Evolutionary conservation across 2,329 filamentous ascomycete genomes (phyloP).

Genomic region (Cytospora schulzeri): DNA sequence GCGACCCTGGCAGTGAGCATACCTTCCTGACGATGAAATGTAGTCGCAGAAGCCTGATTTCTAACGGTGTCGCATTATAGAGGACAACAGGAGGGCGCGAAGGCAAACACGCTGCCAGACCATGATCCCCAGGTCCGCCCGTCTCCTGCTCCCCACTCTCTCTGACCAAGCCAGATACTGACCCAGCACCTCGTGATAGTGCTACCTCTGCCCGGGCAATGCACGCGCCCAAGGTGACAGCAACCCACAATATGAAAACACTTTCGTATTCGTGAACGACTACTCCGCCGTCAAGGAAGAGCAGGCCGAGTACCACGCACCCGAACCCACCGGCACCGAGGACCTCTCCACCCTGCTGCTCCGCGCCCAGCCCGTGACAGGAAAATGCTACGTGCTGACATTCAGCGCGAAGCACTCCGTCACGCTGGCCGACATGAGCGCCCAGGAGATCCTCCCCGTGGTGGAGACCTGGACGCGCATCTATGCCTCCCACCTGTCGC

Average conservation of each 20-base stretch:
- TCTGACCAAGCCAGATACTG: not conserved
- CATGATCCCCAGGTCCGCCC: conserved; percentile 72
- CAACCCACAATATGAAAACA: conserved; percentile 85
- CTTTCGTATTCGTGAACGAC: conserved; percentile 96
- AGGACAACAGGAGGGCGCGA: conserved; percentile 75
- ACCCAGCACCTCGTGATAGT: conserved; percentile 50
- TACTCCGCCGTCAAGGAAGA: conserved; percentile 95
- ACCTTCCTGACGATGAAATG: no score
- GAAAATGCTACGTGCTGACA: conserved; percentile 95
- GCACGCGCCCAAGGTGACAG: conserved; percentile 80
- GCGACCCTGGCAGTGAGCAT: conserved; percentile 91
- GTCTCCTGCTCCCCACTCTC: not conserved
- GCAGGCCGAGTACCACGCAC: conserved; percentile 73
- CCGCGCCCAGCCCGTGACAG: conserved; percentile 81
- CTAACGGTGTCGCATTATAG: conserved; percentile 43
- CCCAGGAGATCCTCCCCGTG: conserved; percentile 76
- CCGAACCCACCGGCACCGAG: conserved; percentile 40
- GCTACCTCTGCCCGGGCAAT: conserved; percentile 94
- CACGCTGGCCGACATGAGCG: conserved; percentile 86
- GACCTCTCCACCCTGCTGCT: conserved; percentile 77
- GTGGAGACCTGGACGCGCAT: conserved; percentile 90
- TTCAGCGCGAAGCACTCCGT: conserved; percentile 90
- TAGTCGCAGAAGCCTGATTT: not conserved
- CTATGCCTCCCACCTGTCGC: conserved; percentile 79
- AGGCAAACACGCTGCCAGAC: conserved; percentile 69